Evolutionary conservation across 2,329 filamentous ascomycete genomes (phyloP).

Genomic region (Immersiporthe knoxdaviesiana): DNA sequence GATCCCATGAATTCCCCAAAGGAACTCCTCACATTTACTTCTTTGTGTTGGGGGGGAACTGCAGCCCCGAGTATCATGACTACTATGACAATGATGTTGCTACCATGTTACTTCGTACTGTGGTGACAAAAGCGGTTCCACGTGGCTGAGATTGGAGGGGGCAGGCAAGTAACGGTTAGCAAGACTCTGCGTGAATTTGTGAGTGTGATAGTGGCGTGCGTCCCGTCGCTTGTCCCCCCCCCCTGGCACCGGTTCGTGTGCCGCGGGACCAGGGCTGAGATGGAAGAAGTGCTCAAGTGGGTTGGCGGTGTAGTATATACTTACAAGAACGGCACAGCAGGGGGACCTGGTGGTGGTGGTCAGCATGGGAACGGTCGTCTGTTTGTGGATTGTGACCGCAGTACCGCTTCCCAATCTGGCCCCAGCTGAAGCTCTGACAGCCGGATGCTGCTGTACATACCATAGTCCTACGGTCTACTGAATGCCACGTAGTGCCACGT

Average conservation of each 20-base stretch:
- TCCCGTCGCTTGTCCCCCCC: not conserved
- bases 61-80: not conserved
- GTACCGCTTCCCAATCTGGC: too few species aligned
- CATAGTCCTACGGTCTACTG: too few species aligned
- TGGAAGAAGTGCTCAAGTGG: not conserved
- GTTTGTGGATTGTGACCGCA: too few species aligned
- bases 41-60: not conserved
- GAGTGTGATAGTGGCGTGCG: not conserved
- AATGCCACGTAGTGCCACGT: too few species aligned
- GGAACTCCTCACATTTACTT: not conserved
- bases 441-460: too few species aligned
- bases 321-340: not conserved
- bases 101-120: not conserved
- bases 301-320: not conserved
- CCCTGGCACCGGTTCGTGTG: not conserved
- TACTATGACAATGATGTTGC: not conserved
- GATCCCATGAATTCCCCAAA: not conserved
- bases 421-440: too few species aligned
- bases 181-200: too few species aligned
- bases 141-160: not conserved
- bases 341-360: not conserved
- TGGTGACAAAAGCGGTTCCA: not conserved
- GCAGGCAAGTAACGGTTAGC: not conserved
- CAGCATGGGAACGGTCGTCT: not conserved
- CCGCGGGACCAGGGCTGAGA: not conserved